Evolutionary conservation across 2,329 filamentous ascomycete species (phyloP), one percentile per base, ranked within the genome.

Genomic region (Pseudocercospora vitis): DNA sequence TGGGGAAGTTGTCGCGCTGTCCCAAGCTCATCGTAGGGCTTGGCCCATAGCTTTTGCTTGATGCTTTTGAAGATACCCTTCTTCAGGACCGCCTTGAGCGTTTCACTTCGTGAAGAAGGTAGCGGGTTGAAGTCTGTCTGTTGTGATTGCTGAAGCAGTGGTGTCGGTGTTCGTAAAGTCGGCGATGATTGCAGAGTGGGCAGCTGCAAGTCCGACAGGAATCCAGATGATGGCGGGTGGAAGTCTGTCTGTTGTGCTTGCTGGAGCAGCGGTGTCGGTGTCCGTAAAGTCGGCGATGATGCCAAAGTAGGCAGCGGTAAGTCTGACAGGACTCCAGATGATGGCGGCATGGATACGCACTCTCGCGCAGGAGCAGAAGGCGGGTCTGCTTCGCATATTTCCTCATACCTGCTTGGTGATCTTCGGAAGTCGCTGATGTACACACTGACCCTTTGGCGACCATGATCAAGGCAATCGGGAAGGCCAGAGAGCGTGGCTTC

Each of bases 51-150:
- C 24, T 21, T 18, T 14, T 42, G 37, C 21, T 42, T 42, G 37
- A 42, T 42, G 37, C 21, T 42, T 21, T 26, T 42, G 21, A 42
- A 42, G 11, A 42, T 24, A 21, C 19, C 37, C 14, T 42, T 42
- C 19, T 24, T 21, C 9, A 24, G 37, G 21, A 42, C 2, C 4
- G 8, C 37, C 16, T 21, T 26, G 3, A n/a, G 19, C 8, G 37
- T 29, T 29, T 29, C 26, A 29, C n/a, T n/a, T n/a, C n/a, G n/a
- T n/a, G n/a, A n/a, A n/a, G n/a, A n/a, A n/a, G n/a, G n/a, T n/a
- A n/a, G 16, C 1, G 4, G 14, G 3, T 24, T 42, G 5, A 21
- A 2, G 19, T 7, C 37, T 6, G 11, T 14, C n/a, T 9, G 16
- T n/a, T n/a, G 37, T 16, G 32, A 32, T 32, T 32, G 12, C 12